Percentiles rank a stretch among this genome's conserved stretches.
Evolutionary conservation across 2,329 filamentous ascomycete genomes (phyloP).

Genomic region (Bipolaris bicolor): DNA sequence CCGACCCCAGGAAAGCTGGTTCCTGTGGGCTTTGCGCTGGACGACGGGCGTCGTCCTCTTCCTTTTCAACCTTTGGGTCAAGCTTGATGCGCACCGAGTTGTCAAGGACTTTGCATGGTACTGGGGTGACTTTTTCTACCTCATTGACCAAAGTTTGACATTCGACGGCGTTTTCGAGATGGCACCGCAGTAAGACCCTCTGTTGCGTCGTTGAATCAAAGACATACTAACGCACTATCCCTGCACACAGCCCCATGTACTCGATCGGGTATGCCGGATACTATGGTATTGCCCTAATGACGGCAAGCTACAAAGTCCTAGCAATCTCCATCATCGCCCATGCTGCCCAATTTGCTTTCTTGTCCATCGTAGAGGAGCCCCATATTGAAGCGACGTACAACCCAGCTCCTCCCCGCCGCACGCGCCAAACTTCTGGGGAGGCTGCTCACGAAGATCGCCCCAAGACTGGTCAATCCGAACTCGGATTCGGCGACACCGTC

Average conservation of each 20-base stretch:
- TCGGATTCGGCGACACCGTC: slow-evolving; percentile 46
- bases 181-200: slow-evolving; percentile 68
- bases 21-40: slow-evolving; percentile 79
- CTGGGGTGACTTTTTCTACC: slow-evolving; percentile 99
- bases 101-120: slow-evolving; percentile 99
- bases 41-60: slow-evolving; percentile 76
- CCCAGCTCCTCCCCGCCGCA: slow-evolving; percentile 77
- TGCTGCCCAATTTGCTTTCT: slow-evolving; percentile 90
- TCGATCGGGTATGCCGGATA: slow-evolving; percentile 84
- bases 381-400: slow-evolving; percentile 99
- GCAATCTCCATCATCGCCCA: slow-evolving; percentile 97
- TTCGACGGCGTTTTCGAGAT: slow-evolving; percentile 99
- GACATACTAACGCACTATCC: slow-evolving; percentile 10
- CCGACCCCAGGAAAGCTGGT: slow-evolving; percentile 73
- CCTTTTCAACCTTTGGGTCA: slow-evolving; percentile 97
- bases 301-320: slow-evolving; percentile 94
- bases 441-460: slow-evolving; percentile 50
- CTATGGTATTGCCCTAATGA: slow-evolving; percentile 98
- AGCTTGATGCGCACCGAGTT: slow-evolving; percentile 94
- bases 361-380: slow-evolving; percentile 90
- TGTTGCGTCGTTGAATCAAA: background rate
- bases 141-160: slow-evolving; percentile 95
- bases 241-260: slow-evolving; percentile 22
- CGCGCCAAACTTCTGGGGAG: slow-evolving; percentile 53
- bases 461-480: slow-evolving; percentile 45